Evolutionary conservation across 1,139 yeast species (phyloP).

Genomic region (Pichia sp.): DNA sequence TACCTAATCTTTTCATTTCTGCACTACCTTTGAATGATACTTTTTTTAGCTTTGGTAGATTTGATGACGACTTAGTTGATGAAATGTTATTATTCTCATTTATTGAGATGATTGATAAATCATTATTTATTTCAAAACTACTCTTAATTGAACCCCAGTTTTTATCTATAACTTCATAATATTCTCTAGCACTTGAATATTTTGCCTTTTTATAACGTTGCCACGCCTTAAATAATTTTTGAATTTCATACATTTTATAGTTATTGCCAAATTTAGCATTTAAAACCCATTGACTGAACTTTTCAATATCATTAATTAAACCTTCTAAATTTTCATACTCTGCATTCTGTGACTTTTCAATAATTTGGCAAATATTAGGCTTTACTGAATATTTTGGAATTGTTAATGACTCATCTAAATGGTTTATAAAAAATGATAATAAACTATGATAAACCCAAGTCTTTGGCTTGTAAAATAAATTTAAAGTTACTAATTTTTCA

Average conservation of each 20-base stretch:
- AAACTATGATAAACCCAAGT: constrained; percentile 7
- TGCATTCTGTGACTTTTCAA: constrained; percentile 22
- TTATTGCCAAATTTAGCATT: constrained; percentile 3
- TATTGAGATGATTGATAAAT: background rate
- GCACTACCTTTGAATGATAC: constrained; percentile 1
- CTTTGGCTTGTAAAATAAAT: constrained; percentile 5
- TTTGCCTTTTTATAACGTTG: constrained; percentile 12
- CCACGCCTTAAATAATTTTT: constrained; percentile 13
- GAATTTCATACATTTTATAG: constrained; percentile 4
- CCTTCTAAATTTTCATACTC: constrained; percentile 25
- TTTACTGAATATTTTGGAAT: constrained; percentile 11
- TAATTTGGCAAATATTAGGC: constrained; percentile 20
- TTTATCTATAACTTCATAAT: background rate
- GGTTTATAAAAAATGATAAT: constrained; percentile 7
- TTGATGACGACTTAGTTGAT: background rate
- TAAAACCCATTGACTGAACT: constrained; percentile 19
- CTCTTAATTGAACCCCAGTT: constrained; percentile 1
- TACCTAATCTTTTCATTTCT: constrained; percentile 7
- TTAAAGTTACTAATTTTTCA: constrained; percentile 3
- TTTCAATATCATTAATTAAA: constrained; percentile 28
- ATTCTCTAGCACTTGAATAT: constrained; percentile 6
- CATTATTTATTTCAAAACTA: background rate
- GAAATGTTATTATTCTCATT: background rate
- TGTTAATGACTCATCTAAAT: background rate
- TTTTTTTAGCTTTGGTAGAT: background rate